A percentile compares a stretch with the other conserved stretches of the same genome.
Evolutionary conservation across 1,139 yeast genomes (phyloP).

Genomic region (Dujonia santamariae): DNA sequence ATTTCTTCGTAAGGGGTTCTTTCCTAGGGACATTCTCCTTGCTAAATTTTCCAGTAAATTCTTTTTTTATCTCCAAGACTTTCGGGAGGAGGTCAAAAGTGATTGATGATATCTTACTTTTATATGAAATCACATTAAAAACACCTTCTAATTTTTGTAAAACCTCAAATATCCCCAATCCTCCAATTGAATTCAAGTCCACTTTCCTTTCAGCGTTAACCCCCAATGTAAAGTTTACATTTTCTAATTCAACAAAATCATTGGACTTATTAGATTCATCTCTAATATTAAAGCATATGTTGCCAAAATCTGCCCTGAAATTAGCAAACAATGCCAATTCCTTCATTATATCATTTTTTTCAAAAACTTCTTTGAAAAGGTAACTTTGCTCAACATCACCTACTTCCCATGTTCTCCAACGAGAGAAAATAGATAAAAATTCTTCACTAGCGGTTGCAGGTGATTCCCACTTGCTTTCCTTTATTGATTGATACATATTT

Average conservation of each 20-base stretch:
- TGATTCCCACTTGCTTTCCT: constrained; percentile 28
- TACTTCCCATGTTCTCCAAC: constrained; percentile 94
- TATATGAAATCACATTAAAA: constrained; percentile 20
- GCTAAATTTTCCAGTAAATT: background rate
- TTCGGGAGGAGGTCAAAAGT: constrained; percentile 12
- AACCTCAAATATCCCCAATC: constrained; percentile 12
- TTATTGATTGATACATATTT: constrained; percentile 20
- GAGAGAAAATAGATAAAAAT: constrained; percentile 57
- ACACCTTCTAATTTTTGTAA: constrained; percentile 14
- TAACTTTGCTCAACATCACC: constrained; percentile 45
- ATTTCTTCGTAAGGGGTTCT: background rate
- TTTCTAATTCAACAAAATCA: constrained; percentile 17
- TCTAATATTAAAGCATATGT: constrained; percentile 9
- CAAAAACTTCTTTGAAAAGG: constrained; percentile 47
- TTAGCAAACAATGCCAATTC: constrained; percentile 2
- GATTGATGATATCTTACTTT: constrained; percentile 21
- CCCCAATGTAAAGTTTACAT: constrained; percentile 10
- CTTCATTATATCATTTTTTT: constrained; percentile 3
- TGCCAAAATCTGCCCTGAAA: constrained; percentile 5
- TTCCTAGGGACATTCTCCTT: background rate
- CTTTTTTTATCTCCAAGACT: background rate
- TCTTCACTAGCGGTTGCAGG: constrained; percentile 53
- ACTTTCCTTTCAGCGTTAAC: constrained; percentile 8
- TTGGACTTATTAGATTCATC: constrained; percentile 6
- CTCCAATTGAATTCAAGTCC: constrained; percentile 10